phyloP scores from a whole-genome alignment of 2,329 filamentous ascomycete genomes.

The Coleophoma eucalyptorum region DNA sequence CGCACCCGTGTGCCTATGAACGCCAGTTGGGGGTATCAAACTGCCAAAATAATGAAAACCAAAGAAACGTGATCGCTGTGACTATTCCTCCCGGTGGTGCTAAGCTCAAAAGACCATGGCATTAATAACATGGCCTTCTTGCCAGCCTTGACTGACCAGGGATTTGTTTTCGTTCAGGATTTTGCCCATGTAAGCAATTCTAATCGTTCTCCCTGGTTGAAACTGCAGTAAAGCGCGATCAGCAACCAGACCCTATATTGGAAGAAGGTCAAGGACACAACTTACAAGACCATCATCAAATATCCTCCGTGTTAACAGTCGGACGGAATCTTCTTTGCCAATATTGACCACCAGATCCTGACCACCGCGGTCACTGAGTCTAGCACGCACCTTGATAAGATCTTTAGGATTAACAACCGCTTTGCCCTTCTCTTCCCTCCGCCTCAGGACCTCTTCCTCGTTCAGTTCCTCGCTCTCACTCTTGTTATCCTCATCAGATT shows the following conservation, averaged over 20 bases:
- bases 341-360: constrained; percentile 59
- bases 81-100: background rate
- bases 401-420: constrained; percentile 19
- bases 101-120: constrained; percentile 52
- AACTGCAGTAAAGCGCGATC: constrained; percentile 36
- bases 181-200: constrained; percentile 77
- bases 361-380: constrained; percentile 38
- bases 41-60: background rate
- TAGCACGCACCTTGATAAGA: constrained; percentile 17
- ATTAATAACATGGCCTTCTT: constrained; percentile 70
- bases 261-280: constrained; percentile 8
- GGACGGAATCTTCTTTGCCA: constrained; percentile 59
- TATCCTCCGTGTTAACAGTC: constrained; percentile 58
- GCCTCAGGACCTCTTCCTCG: constrained; percentile 38
- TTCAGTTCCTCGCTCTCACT: constrained; percentile 15
- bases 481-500: constrained; percentile 16
- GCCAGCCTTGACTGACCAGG: constrained; percentile 70
- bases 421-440: constrained; percentile 43
- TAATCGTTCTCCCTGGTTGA: constrained; percentile 53
- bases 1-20: background rate
- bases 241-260: background rate
- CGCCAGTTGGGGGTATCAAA: background rate
- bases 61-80: background rate
- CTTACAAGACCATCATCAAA: constrained; percentile 60
- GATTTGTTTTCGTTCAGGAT: constrained; percentile 67